Evolutionary conservation across 352 stramenopile genomes (phyloP).

Genomic region (Phytophthora tentaculata): DNA sequence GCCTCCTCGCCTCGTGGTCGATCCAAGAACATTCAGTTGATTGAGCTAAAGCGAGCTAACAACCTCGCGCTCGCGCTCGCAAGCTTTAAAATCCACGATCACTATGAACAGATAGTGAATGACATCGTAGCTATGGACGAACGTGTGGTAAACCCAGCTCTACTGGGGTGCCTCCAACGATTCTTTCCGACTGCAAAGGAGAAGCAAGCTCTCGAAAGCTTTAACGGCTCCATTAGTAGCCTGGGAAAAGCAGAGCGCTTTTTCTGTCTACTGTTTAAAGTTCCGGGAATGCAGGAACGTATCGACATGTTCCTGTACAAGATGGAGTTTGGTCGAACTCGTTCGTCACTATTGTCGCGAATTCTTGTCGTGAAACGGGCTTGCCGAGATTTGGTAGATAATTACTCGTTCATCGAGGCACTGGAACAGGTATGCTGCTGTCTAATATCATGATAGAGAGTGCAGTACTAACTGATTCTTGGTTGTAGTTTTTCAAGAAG

Average conservation of each 20-base stretch:
- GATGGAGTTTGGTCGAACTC: constrained; percentile 61
- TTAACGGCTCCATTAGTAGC: constrained; percentile 45
- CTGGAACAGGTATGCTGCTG: constrained; percentile 45
- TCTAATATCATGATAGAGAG: background rate
- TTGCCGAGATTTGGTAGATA: constrained; percentile 72
- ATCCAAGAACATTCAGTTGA: constrained; percentile 76
- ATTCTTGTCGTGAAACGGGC: constrained; percentile 69
- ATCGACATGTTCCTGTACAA: constrained; percentile 86
- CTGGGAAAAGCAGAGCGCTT: constrained; percentile 81
- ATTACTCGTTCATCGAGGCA: constrained; percentile 65
- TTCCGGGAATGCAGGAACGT: constrained; percentile 58
- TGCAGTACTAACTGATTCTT: constrained; percentile 4
- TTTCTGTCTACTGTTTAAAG: constrained; percentile 67
- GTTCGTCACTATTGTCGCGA: constrained; percentile 47
- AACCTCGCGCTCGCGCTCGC: constrained; percentile 76
- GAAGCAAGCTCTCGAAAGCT: constrained; percentile 48
- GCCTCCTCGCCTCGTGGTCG: constrained; percentile 74
- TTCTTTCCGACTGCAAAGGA: constrained; percentile 83
- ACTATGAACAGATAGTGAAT: constrained; percentile 68
- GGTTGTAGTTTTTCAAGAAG: constrained; percentile 56
- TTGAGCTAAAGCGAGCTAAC: constrained; percentile 83
- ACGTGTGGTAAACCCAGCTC: constrained; percentile 54
- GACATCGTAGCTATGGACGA: constrained; percentile 72
- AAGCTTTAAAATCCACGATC: constrained; percentile 80
- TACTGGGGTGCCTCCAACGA: constrained; percentile 73